phyloP scores from a whole-genome alignment of 192 early-diverging fungal species.

The Umbelopsis sp. region DNA sequence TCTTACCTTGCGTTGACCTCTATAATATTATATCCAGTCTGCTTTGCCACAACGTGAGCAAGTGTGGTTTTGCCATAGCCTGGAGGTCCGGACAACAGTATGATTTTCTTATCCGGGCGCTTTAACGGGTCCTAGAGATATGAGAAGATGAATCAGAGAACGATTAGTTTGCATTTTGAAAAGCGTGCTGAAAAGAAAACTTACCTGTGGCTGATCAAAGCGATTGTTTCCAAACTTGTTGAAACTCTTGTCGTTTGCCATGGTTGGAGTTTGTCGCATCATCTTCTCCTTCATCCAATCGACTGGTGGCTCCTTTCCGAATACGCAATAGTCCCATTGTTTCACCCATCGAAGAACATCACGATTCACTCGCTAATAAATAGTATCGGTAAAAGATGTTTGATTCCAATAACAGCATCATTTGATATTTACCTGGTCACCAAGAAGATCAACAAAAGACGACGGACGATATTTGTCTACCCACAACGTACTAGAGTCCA shows the following conservation, averaged over 20 bases:
- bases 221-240: neutral
- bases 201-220: slow-evolving; percentile 7
- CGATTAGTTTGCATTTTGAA: too few relatives aligned
- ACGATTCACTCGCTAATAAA: slow-evolving; percentile 69
- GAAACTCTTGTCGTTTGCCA: neutral
- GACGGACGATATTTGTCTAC: slow-evolving; percentile 90
- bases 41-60: slow-evolving; percentile 87
- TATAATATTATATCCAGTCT: slow-evolving; percentile 87
- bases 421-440: slow-evolving; percentile 70
- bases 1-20: slow-evolving; percentile 88
- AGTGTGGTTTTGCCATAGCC: slow-evolving; percentile 97
- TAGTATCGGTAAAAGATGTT: neutral
- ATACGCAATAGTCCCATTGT: slow-evolving; percentile 96
- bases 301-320: slow-evolving; percentile 45
- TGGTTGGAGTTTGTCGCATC: slow-evolving; percentile 9
- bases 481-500: slow-evolving; percentile 58
- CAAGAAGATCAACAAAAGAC: slow-evolving; percentile 82
- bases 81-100: slow-evolving; percentile 89
- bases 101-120: slow-evolving; percentile 61
- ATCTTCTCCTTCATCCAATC: slow-evolving; percentile 30
- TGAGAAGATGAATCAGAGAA: neutral
- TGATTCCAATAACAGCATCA: too few relatives aligned
- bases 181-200: too few relatives aligned
- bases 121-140: slow-evolving; percentile 42
- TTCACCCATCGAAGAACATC: slow-evolving; percentile 94